phyloP scores from a whole-genome alignment of 2,329 filamentous ascomycete genomes.

The Biscogniauxia sp. region DNA sequence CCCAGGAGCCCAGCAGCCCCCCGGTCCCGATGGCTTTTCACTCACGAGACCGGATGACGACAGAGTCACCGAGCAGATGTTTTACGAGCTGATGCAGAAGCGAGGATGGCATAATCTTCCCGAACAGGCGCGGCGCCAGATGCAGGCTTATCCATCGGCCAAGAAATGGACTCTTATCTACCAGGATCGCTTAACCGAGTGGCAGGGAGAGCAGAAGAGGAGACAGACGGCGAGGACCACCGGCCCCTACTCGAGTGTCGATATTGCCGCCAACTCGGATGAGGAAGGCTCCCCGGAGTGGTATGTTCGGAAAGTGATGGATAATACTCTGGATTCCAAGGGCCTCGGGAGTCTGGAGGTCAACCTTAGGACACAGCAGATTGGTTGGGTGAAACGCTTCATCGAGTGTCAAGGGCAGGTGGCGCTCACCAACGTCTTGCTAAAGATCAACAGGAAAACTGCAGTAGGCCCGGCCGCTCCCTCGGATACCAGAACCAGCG shows the following conservation, averaged over 20 bases:
- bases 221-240: constrained; percentile 70
- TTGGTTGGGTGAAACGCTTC: constrained; percentile 95
- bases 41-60: constrained; percentile 77
- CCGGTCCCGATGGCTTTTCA: constrained; percentile 51
- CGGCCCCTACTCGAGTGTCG: constrained; percentile 66
- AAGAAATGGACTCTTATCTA: constrained; percentile 99
- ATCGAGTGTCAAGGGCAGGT: constrained; percentile 97
- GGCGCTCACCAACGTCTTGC: constrained; percentile 86
- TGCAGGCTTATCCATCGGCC: constrained; percentile 88
- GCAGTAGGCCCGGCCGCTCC: constrained; percentile 68
- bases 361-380: constrained; percentile 91
- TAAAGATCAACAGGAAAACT: constrained; percentile 89
- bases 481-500: constrained; percentile 53
- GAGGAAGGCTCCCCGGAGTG: constrained; percentile 96
- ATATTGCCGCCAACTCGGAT: constrained; percentile 75
- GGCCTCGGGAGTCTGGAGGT: constrained; percentile 91
- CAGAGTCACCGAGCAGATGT: constrained; percentile 83
- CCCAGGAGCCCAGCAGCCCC: constrained; percentile 29
- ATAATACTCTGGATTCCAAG: constrained; percentile 89
- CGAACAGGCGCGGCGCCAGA: constrained; percentile 90
- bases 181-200: constrained; percentile 89
- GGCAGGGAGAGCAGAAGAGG: constrained; percentile 91
- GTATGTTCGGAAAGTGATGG: constrained; percentile 97
- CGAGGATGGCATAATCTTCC: constrained; percentile 96
- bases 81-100: constrained; percentile 92